Conservation (phyloP, 1,284 basidiomycete species). For the Fomes fomentarius region DNA sequence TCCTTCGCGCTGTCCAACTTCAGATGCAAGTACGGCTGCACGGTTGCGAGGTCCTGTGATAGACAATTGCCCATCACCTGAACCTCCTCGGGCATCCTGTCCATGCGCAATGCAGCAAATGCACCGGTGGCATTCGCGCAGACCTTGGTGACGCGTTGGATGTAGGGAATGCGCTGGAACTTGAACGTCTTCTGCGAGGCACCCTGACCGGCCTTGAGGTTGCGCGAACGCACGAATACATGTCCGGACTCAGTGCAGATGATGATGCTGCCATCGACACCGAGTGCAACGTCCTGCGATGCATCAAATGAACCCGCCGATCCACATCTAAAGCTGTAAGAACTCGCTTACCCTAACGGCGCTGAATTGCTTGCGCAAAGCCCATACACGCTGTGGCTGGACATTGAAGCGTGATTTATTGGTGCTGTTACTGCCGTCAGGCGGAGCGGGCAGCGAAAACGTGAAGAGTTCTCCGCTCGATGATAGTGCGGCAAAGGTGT, state of each 20-base stretch:
- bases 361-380: constrained; percentile 84
- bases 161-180: constrained; percentile 80
- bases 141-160: constrained; percentile 87
- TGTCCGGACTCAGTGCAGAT: constrained; percentile 95
- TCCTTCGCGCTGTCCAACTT: background rate
- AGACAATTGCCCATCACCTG: constrained; percentile 62
- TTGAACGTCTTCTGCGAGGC: constrained; percentile 65
- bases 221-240: constrained; percentile 84
- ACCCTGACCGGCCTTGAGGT: constrained; percentile 42
- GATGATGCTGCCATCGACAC: constrained; percentile 87
- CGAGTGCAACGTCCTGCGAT: constrained; percentile 83
- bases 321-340: too few species aligned
- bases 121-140: constrained; percentile 89
- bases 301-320: background rate
- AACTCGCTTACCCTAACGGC: constrained; percentile 74
- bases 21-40: constrained; percentile 57
- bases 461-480: constrained; percentile 92
- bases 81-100: constrained; percentile 68
- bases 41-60: constrained; percentile 65
- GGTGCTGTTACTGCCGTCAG: constrained; percentile 22
- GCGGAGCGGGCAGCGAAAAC: constrained; percentile 57
- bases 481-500: constrained; percentile 85
- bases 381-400: constrained; percentile 92
- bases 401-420: constrained; percentile 45
- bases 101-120: constrained; percentile 84